Percentiles rank a stretch among this genome's conserved stretches.
These are phyloP conservation scores for Rosa chinensis DNA, from an alignment of 306 rosid genomes.

Conservation along the genomic window DNA sequence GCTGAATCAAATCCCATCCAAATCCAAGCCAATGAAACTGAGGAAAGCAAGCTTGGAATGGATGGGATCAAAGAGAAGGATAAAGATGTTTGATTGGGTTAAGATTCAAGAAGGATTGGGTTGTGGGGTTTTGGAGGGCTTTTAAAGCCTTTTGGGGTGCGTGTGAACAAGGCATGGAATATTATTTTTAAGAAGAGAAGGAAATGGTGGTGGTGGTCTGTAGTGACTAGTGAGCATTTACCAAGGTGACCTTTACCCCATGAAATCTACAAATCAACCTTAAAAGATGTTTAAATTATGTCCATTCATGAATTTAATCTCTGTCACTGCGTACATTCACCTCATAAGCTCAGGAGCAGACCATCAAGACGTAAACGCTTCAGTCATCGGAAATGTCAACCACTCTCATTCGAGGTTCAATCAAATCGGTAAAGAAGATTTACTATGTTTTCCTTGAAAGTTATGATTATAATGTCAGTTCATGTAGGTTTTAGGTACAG, in stretches of 20 bases:
- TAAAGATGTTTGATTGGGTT: not conserved
- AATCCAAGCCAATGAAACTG: not conserved
- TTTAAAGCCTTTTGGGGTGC: conserved; percentile 17
- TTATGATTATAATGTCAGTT: no score
- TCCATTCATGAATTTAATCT: conserved; percentile 30
- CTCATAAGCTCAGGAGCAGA: not conserved
- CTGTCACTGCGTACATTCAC: not conserved
- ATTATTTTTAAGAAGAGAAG: not conserved
- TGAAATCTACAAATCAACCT: conserved; percentile 43
- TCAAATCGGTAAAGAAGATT: not conserved
- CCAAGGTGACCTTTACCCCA: conserved; percentile 46
- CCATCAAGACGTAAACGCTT: not conserved
- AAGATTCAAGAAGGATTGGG: conserved; percentile 33
- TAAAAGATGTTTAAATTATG: conserved; percentile 44
- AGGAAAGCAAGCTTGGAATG: conserved; percentile 4
- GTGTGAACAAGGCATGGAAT: conserved; percentile 49
- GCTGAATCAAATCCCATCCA: conserved; percentile 38
- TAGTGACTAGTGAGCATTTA: conserved; percentile 18
- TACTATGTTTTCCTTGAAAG: no score
- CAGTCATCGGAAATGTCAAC: not conserved
- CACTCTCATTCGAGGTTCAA: not conserved
- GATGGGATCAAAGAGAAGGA: conserved; percentile 24
- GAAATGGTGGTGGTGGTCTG: not conserved
- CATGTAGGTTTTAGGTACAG: no score
- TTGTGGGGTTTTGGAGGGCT: conserved; percentile 47